A percentile compares a stretch with the other conserved stretches of the same genome.
phyloP scores from a whole-genome alignment of 345 rosid genomes.

The Euphorbia lathyris region DNA sequence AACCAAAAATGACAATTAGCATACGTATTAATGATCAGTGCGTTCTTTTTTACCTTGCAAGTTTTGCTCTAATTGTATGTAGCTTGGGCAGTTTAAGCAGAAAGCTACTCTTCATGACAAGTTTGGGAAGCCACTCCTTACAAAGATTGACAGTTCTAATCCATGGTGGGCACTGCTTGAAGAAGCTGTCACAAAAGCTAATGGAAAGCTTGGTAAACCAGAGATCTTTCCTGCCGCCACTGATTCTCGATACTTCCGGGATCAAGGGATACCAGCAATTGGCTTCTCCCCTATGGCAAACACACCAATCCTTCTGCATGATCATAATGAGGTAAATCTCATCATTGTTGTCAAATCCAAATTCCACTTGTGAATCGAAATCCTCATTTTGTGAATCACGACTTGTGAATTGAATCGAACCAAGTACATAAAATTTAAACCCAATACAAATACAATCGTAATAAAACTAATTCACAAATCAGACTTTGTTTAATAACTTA shows the following conservation, averaged over 20 bases:
- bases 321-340: constrained; percentile 75
- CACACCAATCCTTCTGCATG: constrained; percentile 86
- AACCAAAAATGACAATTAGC: too few relatives aligned
- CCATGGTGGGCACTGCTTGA: constrained; percentile 89
- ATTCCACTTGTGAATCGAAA: too few relatives aligned
- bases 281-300: constrained; percentile 93
- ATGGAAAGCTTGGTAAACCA: constrained; percentile 64
- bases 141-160: constrained; percentile 64
- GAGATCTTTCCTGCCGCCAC: constrained; percentile 92
- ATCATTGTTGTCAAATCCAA: too few relatives aligned
- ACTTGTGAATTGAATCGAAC: too few relatives aligned
- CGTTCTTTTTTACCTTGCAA: not conserved
- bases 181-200: constrained; percentile 68
- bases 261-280: constrained; percentile 67
- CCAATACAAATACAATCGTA: too few relatives aligned
- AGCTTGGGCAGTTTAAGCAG: constrained; percentile 79
- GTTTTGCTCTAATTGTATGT: constrained; percentile 26
- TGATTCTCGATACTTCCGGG: constrained; percentile 74
- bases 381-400: too few relatives aligned
- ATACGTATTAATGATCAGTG: not conserved
- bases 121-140: constrained; percentile 53
- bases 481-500: too few relatives aligned
- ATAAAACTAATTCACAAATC: too few relatives aligned
- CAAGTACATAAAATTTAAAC: too few relatives aligned
- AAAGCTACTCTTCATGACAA: constrained; percentile 35